A percentile compares a stretch with the other conserved stretches of the same genome.
These are phyloP conservation scores for Arthrinium puccinioides DNA, from an alignment of 2,329 filamentous ascomycete genomes.

Conservation along the genomic window DNA sequence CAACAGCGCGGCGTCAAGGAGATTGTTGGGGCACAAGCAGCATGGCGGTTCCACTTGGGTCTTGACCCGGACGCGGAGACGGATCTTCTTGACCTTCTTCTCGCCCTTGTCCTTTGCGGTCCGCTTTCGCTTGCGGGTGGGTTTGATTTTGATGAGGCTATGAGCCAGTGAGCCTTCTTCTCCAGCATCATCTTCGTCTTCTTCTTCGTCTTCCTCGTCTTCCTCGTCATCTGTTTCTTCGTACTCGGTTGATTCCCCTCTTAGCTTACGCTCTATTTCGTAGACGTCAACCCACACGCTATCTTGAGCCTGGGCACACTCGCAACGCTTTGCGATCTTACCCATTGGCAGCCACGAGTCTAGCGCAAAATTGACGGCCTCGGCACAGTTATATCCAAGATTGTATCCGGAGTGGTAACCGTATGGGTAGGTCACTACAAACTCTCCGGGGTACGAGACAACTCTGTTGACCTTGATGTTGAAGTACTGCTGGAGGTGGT, in stretches of 20 bases:
- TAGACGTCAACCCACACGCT: slow-evolving; percentile 98
- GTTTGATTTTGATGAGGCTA: slow-evolving; percentile 60
- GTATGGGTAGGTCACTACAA: slow-evolving; percentile 97
- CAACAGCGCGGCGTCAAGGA: slow-evolving; percentile 73
- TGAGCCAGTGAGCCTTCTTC: slow-evolving; percentile 70
- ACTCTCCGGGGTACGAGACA: slow-evolving; percentile 93
- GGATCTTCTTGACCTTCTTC: slow-evolving; percentile 68
- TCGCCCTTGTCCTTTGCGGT: slow-evolving; percentile 30
- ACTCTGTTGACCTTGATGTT: slow-evolving; percentile 95
- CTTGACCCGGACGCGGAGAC: slow-evolving; percentile 67
- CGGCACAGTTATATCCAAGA: slow-evolving; percentile 95
- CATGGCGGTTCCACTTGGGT: slow-evolving; percentile 71
- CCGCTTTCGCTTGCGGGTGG: slow-evolving; percentile 63
- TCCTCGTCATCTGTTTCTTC: slow-evolving; percentile 71
- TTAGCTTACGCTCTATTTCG: slow-evolving; percentile 88
- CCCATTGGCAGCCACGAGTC: slow-evolving; percentile 94
- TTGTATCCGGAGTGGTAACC: slow-evolving; percentile 99
- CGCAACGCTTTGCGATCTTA: slow-evolving; percentile 91
- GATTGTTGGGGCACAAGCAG: slow-evolving; percentile 85
- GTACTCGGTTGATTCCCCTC: slow-evolving; percentile 81
- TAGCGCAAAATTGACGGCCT: slow-evolving; percentile 96
- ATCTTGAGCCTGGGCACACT: slow-evolving; percentile 90
- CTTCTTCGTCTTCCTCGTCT: slow-evolving; percentile 57
- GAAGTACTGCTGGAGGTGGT: slow-evolving; percentile 77
- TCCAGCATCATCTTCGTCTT: slow-evolving; percentile 54